Evolutionary conservation across 1,284 basidiomycete genomes (phyloP).

Genomic region (Earliella scabrosa): DNA sequence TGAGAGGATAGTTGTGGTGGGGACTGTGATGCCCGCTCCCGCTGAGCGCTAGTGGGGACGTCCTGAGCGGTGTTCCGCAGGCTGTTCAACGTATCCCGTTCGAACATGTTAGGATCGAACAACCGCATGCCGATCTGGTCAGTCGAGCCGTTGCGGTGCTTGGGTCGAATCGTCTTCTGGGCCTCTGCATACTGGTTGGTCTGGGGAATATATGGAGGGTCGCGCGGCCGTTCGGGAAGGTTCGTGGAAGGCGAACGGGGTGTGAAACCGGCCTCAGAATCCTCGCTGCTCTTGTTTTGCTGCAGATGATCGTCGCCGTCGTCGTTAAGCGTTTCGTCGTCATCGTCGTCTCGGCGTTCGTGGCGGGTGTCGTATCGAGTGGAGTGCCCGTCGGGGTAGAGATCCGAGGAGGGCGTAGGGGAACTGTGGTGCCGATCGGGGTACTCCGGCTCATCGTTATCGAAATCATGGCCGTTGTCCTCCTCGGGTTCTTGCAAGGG

Average conservation of each 20-base stretch:
- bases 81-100: conserved; percentile 40
- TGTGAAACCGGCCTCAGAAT: conserved; percentile 52
- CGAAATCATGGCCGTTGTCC: conserved; percentile 44
- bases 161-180: conserved; percentile 37
- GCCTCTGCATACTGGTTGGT: conserved; percentile 29
- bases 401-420: conserved; percentile 59
- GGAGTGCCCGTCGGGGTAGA: conserved; percentile 51
- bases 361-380: conserved; percentile 37
- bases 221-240: conserved; percentile 51
- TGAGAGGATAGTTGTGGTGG: conserved; percentile 11
- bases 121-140: conserved; percentile 64
- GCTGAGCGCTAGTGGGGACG: conserved; percentile 17
- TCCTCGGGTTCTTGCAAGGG: conserved; percentile 79
- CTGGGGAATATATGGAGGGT: conserved; percentile 26
- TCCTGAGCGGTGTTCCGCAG: conserved; percentile 31
- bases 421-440: conserved; percentile 44
- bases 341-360: conserved; percentile 43
- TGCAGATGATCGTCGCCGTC: conserved; percentile 39
- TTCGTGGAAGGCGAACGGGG: conserved; percentile 70
- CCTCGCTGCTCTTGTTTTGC: conserved; percentile 36
- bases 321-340: conserved; percentile 53
- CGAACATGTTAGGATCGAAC: conserved; percentile 58
- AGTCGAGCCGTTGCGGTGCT: conserved; percentile 52
- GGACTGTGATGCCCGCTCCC: conserved; percentile 20
- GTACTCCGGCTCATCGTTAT: conserved; percentile 37